phyloP scores from a whole-genome alignment of 192 early-diverging fungal genomes.

The Podila horticola region DNA sequence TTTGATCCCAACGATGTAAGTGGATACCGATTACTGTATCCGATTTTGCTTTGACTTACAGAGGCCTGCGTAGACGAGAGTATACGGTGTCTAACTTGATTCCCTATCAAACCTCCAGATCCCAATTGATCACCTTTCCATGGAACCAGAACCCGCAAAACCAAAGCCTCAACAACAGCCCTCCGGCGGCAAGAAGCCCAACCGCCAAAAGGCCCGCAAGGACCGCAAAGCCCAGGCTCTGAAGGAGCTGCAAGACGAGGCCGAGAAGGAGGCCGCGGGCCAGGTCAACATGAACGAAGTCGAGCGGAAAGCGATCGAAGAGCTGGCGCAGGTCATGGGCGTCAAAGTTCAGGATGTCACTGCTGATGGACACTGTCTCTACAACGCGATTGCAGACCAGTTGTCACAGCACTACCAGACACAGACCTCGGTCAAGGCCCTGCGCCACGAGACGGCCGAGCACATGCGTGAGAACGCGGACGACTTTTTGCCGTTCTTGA shows the following conservation, averaged over 20 bases:
- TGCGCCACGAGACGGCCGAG: conserved; percentile 78
- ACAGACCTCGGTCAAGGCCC: conserved; percentile 63
- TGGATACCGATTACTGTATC: not conserved
- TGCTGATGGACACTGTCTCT: conserved; percentile 95
- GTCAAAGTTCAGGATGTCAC: conserved; percentile 75
- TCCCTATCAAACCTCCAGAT: conserved; percentile 19
- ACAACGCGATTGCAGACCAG: conserved; percentile 91
- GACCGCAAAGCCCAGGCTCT: conserved; percentile 79
- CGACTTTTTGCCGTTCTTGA: conserved; percentile 93
- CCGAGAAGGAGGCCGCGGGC: conserved; percentile 77
- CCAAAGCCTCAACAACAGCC: conserved; percentile 12
- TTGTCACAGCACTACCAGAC: conserved; percentile 63
- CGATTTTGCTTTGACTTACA: not conserved
- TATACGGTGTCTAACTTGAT: not conserved
- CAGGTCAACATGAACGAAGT: conserved; percentile 80
- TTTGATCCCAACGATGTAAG: conserved; percentile 48
- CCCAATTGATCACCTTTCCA: conserved; percentile 36
- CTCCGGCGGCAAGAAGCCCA: conserved; percentile 19
- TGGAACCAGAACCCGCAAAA: conserved; percentile 19
- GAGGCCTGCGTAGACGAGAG: too few relatives aligned
- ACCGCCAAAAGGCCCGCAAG: conserved; percentile 68
- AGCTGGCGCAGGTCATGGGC: conserved; percentile 63
- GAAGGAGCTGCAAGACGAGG: conserved; percentile 75
- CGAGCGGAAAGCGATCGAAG: conserved; percentile 76
- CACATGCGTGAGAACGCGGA: conserved; percentile 84